Conservation (phyloP, 1,284 basidiomycete species). For the Puccinia sorghi region DNA sequence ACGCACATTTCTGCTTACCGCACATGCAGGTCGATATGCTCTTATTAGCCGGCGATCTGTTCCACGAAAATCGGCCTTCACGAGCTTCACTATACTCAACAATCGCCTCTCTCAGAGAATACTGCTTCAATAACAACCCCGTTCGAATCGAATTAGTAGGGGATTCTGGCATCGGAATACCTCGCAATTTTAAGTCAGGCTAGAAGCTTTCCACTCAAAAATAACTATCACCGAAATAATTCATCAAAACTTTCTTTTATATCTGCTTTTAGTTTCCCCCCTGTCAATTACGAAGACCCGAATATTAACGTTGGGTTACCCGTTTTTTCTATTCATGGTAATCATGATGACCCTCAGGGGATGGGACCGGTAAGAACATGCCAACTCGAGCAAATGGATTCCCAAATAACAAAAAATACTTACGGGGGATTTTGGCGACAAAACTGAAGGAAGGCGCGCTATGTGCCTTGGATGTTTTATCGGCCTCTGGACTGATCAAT, state of each 20-base stretch:
- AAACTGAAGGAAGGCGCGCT: constrained; percentile 80
- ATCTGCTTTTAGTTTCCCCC: constrained; percentile 72
- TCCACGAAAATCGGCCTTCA: constrained; percentile 96
- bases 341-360: constrained; percentile 98
- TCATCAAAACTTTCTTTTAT: not conserved
- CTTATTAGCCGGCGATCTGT: constrained; percentile 90
- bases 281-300: constrained; percentile 94
- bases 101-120: constrained; percentile 85
- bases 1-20: too few relatives aligned
- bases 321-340: constrained; percentile 98
- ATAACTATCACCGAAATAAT: not conserved
- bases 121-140: constrained; percentile 82
- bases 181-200: constrained; percentile 75
- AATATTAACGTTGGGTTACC: constrained; percentile 94
- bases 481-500: constrained; percentile 89
- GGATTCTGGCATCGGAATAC: constrained; percentile 78
- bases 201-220: not conserved
- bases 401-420: not conserved
- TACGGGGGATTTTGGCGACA: not conserved
- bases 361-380: constrained; percentile 72
- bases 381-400: constrained; percentile 25
- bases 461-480: constrained; percentile 90
- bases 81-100: constrained; percentile 83
- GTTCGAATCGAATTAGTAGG: constrained; percentile 85
- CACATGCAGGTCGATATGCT: constrained; percentile 80